Conservation (phyloP, 2,329 filamentous ascomycete genomes). For the Coniochaeta sp. region DNA sequence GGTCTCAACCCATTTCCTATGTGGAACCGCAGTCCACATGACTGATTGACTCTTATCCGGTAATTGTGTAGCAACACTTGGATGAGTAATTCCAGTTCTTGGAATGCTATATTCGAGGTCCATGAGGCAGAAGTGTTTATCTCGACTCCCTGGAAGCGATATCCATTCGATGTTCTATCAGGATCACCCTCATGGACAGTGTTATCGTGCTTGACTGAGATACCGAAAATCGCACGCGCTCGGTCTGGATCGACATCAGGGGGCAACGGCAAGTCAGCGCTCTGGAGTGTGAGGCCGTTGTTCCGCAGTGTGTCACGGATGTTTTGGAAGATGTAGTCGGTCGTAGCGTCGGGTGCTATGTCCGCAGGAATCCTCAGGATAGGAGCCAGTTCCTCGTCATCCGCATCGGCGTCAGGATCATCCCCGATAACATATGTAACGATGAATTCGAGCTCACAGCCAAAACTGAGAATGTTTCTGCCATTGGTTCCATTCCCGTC, state of each 20-base stretch:
- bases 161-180: neutral
- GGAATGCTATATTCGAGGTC: neutral
- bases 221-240: neutral
- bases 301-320: neutral
- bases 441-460: neutral
- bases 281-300: neutral
- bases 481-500: neutral
- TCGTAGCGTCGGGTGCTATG: neutral
- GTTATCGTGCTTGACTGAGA: neutral
- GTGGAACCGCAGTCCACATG: neutral
- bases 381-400: neutral
- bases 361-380: neutral
- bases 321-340: neutral
- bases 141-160: neutral
- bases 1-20: neutral
- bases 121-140: neutral
- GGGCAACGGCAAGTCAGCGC: neutral
- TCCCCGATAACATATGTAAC: neutral
- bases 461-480: neutral
- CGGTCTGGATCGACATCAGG: neutral
- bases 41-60: neutral
- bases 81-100: neutral
- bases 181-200: neutral
- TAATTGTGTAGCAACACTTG: neutral
- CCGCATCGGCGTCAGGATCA: neutral